Percentiles rank a stretch among this genome's conserved stretches.
Conservation (phyloP, 257 asterid species). For the Buddleja alternifolia region DNA sequence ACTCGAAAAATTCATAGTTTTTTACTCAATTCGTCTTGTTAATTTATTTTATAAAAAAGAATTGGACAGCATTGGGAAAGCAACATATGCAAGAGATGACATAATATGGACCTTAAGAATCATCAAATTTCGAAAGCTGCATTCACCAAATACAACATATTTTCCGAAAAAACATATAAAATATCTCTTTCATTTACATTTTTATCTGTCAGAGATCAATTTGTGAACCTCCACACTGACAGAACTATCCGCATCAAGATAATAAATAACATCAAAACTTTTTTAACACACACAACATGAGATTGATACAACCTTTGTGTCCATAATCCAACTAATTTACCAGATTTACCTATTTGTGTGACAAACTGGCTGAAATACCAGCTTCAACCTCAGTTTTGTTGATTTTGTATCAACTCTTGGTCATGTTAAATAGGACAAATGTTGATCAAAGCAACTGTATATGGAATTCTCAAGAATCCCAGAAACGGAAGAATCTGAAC, state of each 20-base stretch:
- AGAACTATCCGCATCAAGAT: not conserved
- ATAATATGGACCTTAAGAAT: not conserved
- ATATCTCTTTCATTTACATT: not conserved
- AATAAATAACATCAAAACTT: not conserved
- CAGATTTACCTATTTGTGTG: not conserved
- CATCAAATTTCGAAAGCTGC: not conserved
- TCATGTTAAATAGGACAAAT: not conserved
- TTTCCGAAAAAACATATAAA: too few relatives aligned
- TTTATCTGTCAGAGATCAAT: not conserved
- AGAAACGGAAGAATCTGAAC: not conserved
- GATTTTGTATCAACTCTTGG: not conserved
- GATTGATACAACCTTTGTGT: not conserved
- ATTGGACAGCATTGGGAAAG: not conserved
- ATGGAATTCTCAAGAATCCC: not conserved
- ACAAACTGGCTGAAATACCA: not conserved
- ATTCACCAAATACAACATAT: not conserved
- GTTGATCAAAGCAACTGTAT: not conserved
- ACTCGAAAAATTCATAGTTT: too few relatives aligned
- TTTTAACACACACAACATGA: constrained; percentile 1
- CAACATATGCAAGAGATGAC: not conserved
- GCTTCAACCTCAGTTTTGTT: not conserved
- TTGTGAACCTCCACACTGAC: not conserved
- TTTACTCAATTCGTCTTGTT: too few relatives aligned
- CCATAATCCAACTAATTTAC: not conserved
- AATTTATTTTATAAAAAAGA: too few relatives aligned